Evolutionary conservation across 140 eudicot species (phyloP).

Genomic region (Flaveria floridana): DNA sequence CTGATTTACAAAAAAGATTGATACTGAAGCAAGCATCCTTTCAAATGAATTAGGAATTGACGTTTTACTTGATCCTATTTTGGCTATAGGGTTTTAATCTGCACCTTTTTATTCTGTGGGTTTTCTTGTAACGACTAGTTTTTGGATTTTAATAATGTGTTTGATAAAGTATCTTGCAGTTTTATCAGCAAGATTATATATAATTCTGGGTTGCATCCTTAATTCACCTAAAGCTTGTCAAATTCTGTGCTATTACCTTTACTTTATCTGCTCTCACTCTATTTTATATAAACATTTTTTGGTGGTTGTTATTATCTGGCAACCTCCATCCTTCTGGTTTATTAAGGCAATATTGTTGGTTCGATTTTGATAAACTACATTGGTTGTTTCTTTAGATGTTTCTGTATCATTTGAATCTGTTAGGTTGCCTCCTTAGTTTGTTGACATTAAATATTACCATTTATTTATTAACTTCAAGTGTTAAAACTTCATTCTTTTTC

Average conservation of each 20-base stretch:
- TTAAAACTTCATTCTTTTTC: background rate
- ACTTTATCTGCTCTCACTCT: background rate
- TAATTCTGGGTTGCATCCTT: background rate
- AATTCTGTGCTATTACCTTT: background rate
- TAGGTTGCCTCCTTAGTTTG: background rate
- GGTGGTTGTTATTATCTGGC: background rate
- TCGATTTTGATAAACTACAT: background rate
- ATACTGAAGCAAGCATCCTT: background rate
- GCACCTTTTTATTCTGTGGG: background rate
- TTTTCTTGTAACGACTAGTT: background rate
- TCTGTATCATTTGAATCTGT: background rate
- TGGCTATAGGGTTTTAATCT: background rate
- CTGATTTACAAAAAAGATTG: background rate
- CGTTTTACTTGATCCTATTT: background rate
- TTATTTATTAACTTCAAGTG: background rate
- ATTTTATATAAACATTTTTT: too few species aligned
- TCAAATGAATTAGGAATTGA: background rate
- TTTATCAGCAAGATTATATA: too few species aligned
- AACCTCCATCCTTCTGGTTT: background rate
- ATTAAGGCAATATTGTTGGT: slow-evolving; percentile 7
- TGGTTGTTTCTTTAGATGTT: background rate
- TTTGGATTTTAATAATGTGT: background rate
- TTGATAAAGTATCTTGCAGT: background rate
- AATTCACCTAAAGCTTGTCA: background rate
- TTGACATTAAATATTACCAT: background rate